Evolutionary conservation across 306 rosid genomes (phyloP).

Genomic region (Ormosia semicastrata): DNA sequence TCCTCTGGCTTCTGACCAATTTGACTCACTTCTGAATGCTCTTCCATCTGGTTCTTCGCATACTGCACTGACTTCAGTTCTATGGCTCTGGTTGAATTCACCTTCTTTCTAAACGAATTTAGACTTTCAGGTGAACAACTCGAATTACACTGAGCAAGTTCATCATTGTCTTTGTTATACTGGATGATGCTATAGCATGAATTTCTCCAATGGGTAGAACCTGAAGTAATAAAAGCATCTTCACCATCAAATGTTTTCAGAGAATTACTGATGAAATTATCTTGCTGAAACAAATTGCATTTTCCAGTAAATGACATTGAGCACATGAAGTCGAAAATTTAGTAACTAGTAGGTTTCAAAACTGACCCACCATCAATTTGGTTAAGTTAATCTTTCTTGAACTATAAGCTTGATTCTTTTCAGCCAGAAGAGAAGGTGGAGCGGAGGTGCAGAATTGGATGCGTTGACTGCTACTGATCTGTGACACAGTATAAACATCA

Average conservation of each 20-base stretch:
- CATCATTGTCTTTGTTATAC: constrained; percentile 42
- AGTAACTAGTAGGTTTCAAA: constrained; percentile 24
- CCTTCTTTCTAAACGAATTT: constrained; percentile 29
- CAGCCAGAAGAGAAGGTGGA: constrained; percentile 37
- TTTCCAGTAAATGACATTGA: constrained; percentile 29
- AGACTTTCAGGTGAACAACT: constrained; percentile 33
- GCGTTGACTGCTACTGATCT: constrained; percentile 42
- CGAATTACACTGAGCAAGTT: constrained; percentile 16
- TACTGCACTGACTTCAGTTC: constrained; percentile 32
- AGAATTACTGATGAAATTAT: constrained; percentile 19
- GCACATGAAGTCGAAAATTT: constrained; percentile 16
- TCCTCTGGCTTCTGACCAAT: constrained; percentile 32
- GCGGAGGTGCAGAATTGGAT: constrained; percentile 36
- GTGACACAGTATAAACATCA: background rate
- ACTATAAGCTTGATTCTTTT: constrained; percentile 39
- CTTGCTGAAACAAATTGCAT: constrained; percentile 35
- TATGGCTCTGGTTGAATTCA: constrained; percentile 23
- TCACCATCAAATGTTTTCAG: constrained; percentile 33
- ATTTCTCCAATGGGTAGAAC: constrained; percentile 28
- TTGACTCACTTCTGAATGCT: constrained; percentile 24
- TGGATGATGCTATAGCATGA: constrained; percentile 21
- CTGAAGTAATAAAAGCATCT: constrained; percentile 33
- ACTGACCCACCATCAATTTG: constrained; percentile 35
- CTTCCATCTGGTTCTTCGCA: constrained; percentile 33
- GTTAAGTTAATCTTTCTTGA: constrained; percentile 37